Evolutionary conservation across 140 eudicot genomes (phyloP).

Genomic region (Flaveria floridana): DNA sequence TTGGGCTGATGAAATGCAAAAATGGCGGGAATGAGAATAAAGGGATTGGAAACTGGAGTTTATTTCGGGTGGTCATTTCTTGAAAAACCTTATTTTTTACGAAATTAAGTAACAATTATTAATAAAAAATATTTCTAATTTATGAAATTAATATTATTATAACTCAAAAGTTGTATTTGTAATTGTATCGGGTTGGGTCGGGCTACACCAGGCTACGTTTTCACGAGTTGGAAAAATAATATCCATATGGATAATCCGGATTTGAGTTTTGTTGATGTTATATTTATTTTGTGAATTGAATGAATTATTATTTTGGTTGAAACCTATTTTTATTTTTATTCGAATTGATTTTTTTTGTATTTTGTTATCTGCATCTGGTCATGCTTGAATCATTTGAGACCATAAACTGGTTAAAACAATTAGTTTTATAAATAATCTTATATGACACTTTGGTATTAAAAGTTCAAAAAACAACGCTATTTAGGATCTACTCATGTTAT

Average conservation of each 20-base stretch:
- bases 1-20: slow-evolving; percentile 45
- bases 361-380: background rate
- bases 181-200: background rate
- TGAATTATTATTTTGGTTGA: background rate
- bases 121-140: slow-evolving; percentile 14
- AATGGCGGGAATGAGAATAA: slow-evolving; percentile 42
- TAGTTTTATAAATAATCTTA: no score
- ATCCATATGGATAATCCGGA: slow-evolving; percentile 20
- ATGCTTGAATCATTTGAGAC: no score
- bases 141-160: background rate
- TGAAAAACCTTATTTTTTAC: slow-evolving; percentile 20
- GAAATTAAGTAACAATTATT: background rate
- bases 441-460: no score
- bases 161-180: background rate
- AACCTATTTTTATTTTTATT: background rate
- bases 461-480: no score
- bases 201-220: slow-evolving; percentile 11
- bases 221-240: slow-evolving; percentile 27
- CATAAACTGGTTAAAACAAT: no score
- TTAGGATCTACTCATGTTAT: no score
- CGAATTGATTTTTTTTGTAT: background rate
- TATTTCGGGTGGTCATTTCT: slow-evolving; percentile 55
- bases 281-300: slow-evolving; percentile 2
- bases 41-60: slow-evolving; percentile 53
- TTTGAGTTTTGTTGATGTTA: background rate